A percentile compares a stretch with the other conserved stretches of the same genome.
Evolutionary conservation across 1,284 basidiomycete species (phyloP).

Genomic region (Amylostereum areolatum): DNA sequence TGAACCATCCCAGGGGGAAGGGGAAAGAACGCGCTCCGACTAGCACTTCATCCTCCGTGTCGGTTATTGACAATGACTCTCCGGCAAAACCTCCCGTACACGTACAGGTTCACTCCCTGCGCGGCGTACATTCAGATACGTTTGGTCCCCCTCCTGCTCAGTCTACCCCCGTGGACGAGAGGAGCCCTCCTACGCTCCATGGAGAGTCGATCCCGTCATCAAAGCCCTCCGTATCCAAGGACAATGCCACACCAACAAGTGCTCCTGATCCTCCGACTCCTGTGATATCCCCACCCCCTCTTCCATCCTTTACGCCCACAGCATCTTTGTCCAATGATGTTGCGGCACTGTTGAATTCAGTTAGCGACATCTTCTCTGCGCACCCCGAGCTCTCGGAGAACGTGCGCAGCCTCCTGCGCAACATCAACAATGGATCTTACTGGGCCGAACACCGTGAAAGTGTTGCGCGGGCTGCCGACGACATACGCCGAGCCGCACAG

Average conservation of each 20-base stretch:
- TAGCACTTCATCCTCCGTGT: conserved; percentile 50
- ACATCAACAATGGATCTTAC: conserved; percentile 58
- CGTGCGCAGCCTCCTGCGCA: conserved; percentile 54
- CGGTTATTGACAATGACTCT: conserved; percentile 45
- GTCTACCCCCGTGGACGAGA: conserved; percentile 8
- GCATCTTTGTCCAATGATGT: conserved; percentile 58
- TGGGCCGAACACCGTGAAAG: conserved; percentile 57
- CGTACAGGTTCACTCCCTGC: conserved; percentile 36
- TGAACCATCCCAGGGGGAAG: too few relatives aligned
- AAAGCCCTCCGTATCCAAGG: conserved; percentile 6
- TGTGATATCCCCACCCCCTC: conserved; percentile 30
- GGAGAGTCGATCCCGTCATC: too few relatives aligned
- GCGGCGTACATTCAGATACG: conserved; percentile 13
- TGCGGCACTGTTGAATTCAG: conserved; percentile 47
- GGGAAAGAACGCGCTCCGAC: conserved; percentile 27
- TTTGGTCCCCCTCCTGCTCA: conserved; percentile 12
- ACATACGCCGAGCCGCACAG: conserved; percentile 38
- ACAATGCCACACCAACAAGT: conserved; percentile 58
- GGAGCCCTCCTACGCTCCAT: too few relatives aligned
- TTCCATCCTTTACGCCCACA: conserved; percentile 22
- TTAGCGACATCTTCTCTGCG: conserved; percentile 45
- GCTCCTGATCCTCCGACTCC: conserved; percentile 31
- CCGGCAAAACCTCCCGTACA: conserved; percentile 57
- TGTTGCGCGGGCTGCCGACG: conserved; percentile 47
- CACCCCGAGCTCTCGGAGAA: conserved; percentile 69